A percentile compares a stretch with the other conserved stretches of the same genome.
These are phyloP conservation scores for Moesziomyces aphidis DNA, from an alignment of 1,284 basidiomycete genomes.

Conservation along the genomic window DNA sequence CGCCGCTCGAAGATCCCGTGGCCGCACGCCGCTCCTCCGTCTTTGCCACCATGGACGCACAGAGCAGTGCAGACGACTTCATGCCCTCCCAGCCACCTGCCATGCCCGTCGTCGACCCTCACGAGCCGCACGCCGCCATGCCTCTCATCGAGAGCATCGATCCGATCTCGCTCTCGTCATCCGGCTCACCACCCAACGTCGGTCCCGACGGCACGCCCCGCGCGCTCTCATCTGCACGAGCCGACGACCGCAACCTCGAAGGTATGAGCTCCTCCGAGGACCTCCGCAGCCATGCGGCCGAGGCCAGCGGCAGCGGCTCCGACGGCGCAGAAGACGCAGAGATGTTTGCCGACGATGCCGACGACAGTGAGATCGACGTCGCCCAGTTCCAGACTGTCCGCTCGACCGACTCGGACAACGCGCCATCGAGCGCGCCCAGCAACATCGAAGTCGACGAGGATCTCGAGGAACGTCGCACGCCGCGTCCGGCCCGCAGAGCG, in stretches of 20 bases:
- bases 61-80: slow-evolving; percentile 37
- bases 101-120: slow-evolving; percentile 35
- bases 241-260: slow-evolving; percentile 11
- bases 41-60: slow-evolving; percentile 36
- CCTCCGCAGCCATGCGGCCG: slow-evolving; percentile 34
- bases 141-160: slow-evolving; percentile 46
- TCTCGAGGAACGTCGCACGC: slow-evolving; percentile 51
- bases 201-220: slow-evolving; percentile 39
- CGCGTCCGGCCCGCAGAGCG: slow-evolving; percentile 47
- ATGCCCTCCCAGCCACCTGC: slow-evolving; percentile 32
- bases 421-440: slow-evolving; percentile 1
- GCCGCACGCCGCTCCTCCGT: slow-evolving; percentile 36
- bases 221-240: slow-evolving; percentile 19
- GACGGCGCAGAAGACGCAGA: slow-evolving; percentile 63
- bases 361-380: slow-evolving; percentile 46
- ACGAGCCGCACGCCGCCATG: slow-evolving; percentile 20
- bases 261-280: slow-evolving; percentile 53
- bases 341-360: slow-evolving; percentile 60
- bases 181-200: slow-evolving; percentile 17
- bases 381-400: slow-evolving; percentile 14
- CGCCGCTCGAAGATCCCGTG: slow-evolving; percentile 42
- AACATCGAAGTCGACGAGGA: slow-evolving; percentile 27
- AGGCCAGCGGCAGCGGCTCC: slow-evolving; percentile 60
- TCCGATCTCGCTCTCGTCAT: slow-evolving; percentile 26
- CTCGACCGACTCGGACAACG: slow-evolving; percentile 28